Conservation (phyloP, 768 basidiomycete genomes). For the Postia placenta region DNA sequence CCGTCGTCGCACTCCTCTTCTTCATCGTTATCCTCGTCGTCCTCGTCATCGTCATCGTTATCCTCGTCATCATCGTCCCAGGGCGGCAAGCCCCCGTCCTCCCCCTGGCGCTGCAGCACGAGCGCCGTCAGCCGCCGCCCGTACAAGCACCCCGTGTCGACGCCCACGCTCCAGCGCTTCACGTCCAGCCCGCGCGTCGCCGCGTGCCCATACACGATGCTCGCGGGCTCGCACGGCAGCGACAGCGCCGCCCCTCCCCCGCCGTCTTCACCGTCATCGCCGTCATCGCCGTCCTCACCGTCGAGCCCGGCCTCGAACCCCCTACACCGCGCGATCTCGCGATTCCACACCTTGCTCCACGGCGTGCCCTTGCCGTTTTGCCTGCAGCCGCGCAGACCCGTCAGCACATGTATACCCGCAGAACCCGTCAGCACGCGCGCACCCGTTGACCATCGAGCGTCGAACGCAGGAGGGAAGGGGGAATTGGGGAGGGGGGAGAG, state of each 20-base stretch:
- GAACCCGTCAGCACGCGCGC: not conserved
- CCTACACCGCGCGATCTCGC: conserved; percentile 50
- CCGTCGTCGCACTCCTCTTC: conserved; percentile 18
- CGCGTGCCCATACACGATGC: conserved; percentile 84
- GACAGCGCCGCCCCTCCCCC: conserved; percentile 18
- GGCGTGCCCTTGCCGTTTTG: conserved; percentile 47
- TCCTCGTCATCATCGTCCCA: conserved; percentile 13
- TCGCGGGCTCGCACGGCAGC: conserved; percentile 64
- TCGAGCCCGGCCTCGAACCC: conserved; percentile 33
- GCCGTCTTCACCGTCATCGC: conserved; percentile 17
- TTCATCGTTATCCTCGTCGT: conserved; percentile 21
- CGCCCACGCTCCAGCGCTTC: conserved; percentile 76
- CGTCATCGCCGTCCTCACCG: conserved; percentile 2
- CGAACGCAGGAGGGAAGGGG: not conserved
- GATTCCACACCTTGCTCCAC: conserved; percentile 76
- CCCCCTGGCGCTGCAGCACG: conserved; percentile 36
- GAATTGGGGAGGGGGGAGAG: no score
- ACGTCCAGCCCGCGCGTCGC: conserved; percentile 77
- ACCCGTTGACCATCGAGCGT: no score
- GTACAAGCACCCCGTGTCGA: conserved; percentile 85
- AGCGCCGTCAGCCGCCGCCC: conserved; percentile 59
- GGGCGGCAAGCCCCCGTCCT: not conserved
- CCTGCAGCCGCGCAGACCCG: conserved; percentile 10
- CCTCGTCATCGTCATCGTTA: conserved; percentile 20
- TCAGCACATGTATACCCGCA: not conserved